Evolutionary conservation across 164 flowering plant genomes (phyloP).

Genomic region (Macadamia tetraphylla): DNA sequence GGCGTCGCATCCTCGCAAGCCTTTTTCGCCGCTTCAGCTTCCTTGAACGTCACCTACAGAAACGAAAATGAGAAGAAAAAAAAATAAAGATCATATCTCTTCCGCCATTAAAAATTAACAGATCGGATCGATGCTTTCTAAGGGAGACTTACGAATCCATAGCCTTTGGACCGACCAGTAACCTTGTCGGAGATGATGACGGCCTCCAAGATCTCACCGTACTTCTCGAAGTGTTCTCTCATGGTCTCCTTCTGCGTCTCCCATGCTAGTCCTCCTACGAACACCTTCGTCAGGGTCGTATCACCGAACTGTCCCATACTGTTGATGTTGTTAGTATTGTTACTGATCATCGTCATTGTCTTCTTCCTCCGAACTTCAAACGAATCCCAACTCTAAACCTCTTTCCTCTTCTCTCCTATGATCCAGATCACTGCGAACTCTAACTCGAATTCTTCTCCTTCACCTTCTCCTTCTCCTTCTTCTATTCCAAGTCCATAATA

Average conservation of each 20-base stretch:
- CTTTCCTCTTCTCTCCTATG: neutral
- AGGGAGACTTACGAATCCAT: slow-evolving; percentile 73
- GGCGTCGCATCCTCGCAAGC: slow-evolving; percentile 90
- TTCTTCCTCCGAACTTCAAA: neutral
- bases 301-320: slow-evolving; percentile 54
- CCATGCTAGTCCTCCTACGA: slow-evolving; percentile 96
- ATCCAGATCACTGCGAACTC: too few species aligned
- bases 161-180: slow-evolving; percentile 97
- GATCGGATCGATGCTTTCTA: too few species aligned
- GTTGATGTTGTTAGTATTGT: neutral
- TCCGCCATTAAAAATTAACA: too few species aligned
- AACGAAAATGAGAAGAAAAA: neutral
- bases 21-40: slow-evolving; percentile 79
- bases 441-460: neutral
- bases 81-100: too few species aligned
- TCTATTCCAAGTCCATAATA: too few species aligned
- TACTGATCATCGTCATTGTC: slow-evolving; percentile 24
- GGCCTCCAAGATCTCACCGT: slow-evolving; percentile 89
- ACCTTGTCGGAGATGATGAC: slow-evolving; percentile 83
- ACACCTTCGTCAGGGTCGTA: slow-evolving; percentile 82
- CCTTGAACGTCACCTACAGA: slow-evolving; percentile 85
- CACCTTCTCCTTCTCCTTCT: too few species aligned
- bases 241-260: slow-evolving; percentile 83
- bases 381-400: neutral
- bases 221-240: slow-evolving; percentile 73